These are phyloP conservation scores for Fusarium agapanthi DNA, from an alignment of 2,329 filamentous ascomycete genomes.

Conservation along the genomic window DNA sequence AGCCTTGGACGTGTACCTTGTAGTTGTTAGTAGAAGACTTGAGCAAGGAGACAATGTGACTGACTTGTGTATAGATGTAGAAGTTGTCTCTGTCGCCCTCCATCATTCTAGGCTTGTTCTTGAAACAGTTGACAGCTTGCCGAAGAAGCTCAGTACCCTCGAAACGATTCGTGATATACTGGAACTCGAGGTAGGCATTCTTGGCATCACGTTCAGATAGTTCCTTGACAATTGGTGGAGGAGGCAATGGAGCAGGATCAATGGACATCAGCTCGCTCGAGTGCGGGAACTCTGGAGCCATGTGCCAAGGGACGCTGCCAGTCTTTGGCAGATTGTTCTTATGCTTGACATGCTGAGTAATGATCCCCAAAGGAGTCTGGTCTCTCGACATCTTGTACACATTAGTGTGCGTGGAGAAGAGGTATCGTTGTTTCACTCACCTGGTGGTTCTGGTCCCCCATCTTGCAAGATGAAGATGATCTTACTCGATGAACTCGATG, in stretches of 20 bases:
- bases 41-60: neutral
- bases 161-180: conserved; percentile 80
- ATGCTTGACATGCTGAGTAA: conserved; percentile 15
- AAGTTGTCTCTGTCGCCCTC: conserved; percentile 62
- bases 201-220: conserved; percentile 43
- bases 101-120: conserved; percentile 58
- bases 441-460: neutral
- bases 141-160: conserved; percentile 77
- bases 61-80: conserved; percentile 73
- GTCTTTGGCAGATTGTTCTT: neutral
- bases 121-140: conserved; percentile 68
- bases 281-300: conserved; percentile 36
- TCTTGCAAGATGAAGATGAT: neutral
- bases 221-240: neutral
- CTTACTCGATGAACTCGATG: neutral
- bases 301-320: conserved; percentile 17
- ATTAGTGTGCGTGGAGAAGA: neutral
- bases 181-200: conserved; percentile 71
- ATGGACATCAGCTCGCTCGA: conserved; percentile 36
- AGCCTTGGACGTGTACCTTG: conserved; percentile 72
- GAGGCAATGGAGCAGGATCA: conserved; percentile 26
- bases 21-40: neutral
- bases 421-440: neutral
- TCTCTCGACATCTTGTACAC: neutral
- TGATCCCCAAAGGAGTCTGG: neutral